These are phyloP conservation scores for Boletus bicolor DNA, from an alignment of 768 basidiomycete genomes.

Conservation along the genomic window DNA sequence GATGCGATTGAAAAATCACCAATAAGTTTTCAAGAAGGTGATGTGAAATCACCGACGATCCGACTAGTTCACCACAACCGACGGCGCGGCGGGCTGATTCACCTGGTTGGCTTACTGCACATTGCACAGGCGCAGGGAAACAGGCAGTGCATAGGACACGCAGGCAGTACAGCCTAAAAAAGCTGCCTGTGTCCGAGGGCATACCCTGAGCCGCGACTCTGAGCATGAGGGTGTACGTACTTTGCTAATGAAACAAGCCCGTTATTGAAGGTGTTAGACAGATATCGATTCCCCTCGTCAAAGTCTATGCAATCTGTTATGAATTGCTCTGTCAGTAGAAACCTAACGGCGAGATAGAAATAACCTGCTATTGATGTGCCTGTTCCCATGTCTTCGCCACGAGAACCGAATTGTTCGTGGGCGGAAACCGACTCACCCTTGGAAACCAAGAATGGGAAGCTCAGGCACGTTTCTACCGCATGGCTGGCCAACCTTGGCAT, in stretches of 20 bases:
- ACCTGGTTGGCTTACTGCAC: neutral
- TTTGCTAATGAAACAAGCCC: neutral
- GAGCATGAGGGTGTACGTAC: neutral
- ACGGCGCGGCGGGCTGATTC: neutral
- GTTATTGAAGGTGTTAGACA: too few relatives aligned
- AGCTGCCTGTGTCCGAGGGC: neutral
- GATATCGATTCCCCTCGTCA: neutral
- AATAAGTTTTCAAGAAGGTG: neutral
- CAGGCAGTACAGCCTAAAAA: neutral
- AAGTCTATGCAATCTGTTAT: too few relatives aligned
- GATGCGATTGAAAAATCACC: neutral
- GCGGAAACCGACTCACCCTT: neutral
- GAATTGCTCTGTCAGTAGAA: slow-evolving; percentile 1
- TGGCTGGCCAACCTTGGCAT: neutral
- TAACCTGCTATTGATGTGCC: neutral
- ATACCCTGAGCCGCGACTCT: slow-evolving; percentile 1
- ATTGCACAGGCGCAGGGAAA: neutral
- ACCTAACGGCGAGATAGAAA: neutral
- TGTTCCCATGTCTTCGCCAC: neutral
- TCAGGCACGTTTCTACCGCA: slow-evolving; percentile 11
- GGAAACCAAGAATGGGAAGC: neutral
- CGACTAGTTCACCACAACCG: neutral
- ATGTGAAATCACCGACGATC: neutral
- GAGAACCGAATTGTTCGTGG: too few relatives aligned
- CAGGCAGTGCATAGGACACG: neutral